Evolutionary conservation across 306 rosid genomes (phyloP), one percentile per base, ranked within the genome.

Genomic region (Herpetospermum pedunculosum): DNA sequence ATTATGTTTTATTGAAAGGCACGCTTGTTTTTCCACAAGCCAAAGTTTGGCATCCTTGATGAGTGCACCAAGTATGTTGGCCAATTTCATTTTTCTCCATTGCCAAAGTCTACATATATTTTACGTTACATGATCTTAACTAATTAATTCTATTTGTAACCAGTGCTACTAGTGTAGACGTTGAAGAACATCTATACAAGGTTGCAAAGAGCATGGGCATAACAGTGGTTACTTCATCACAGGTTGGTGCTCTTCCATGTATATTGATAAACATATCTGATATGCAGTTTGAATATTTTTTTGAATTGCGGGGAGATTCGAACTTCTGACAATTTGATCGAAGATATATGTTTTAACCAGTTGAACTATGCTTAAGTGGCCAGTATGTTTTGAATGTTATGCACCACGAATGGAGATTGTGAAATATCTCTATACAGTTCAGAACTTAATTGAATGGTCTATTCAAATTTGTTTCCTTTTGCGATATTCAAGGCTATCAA

Each of bases 91-190:
- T 70, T 70, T 76, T 76, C 49, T 54, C 41, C 79, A 43, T 58
- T 58, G 14, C 30, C 28, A 23, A 23, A 26, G 26, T 46, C 37
- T 38, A 2, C 29, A 13, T 18, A 18, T 54, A 12, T 74, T 16
- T 13, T 44, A 16, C 8, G 14, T 10, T 46, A 35, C 69, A 35
- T 44, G 21, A 75, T 59, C 37, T 21, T 9, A 34, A 72, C 62
- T 18, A 72, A n/a, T 29, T 19, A 14, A n/a, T 8, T 35, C 34
- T 40, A 21, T 72, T 28, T 75, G 34, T 60, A 34, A 37, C 44
- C 88, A 94, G 99, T 80, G 99, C 97, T 19, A 94, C 97, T 18
- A 94, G 99, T 75, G 96, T 94, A 60, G 99, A 94, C 75, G 97
- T 94, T 0, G 99, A 94, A 82, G 99, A 94, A 80, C 96, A 89